Evolutionary conservation across 2,329 filamentous ascomycete species (phyloP), one percentile per base, ranked within the genome.

Genomic region (Neurospora crassa): DNA sequence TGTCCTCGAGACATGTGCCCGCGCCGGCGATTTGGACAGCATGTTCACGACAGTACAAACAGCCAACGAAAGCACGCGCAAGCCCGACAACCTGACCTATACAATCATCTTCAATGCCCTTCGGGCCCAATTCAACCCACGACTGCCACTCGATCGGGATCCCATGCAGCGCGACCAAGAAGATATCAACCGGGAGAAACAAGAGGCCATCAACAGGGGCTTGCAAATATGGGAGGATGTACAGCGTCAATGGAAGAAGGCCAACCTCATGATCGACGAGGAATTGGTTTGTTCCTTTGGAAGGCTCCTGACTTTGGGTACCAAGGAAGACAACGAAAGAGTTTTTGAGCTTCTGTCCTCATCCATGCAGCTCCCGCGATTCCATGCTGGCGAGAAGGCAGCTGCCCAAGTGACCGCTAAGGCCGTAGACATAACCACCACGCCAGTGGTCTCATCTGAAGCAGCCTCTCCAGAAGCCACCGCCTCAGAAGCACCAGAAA

Each of bases 71-170:
- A 82, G 89, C 0, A 78, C 85, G 0, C 86, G 88, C 41, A 83
- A 89, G 20, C 90, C 94, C 3, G 88, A 96, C 80, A 80, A 84
- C 74, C 76, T 87, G 70, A 97, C 95, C 0, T 99, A 93, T 78
- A 92, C 92, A 0, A 94, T 89, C 67, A 91, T 99, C 73, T 79
- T 99, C 69, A 92, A 94, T 76, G 92, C 91, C 3, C 86, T 98
- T 68, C 87, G 89, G 68, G 80, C 83, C 63, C 79, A 84, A 45
- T 73, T 79, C 78, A 76, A 24, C 37, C n/a, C 69, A 6, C 72
- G 67, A 29, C 67, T 74, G 18, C 24, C 47, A 16, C 20, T 59
- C 24, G 47, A 59, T 16, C 47, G 37, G 73, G 71, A 67, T 45
- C 76, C 0, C 72, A 76, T 2, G 76, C 80, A 18, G 47, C 47